Conservation (phyloP, 208 protist genomes). For the Leishmania tropica region DNA sequence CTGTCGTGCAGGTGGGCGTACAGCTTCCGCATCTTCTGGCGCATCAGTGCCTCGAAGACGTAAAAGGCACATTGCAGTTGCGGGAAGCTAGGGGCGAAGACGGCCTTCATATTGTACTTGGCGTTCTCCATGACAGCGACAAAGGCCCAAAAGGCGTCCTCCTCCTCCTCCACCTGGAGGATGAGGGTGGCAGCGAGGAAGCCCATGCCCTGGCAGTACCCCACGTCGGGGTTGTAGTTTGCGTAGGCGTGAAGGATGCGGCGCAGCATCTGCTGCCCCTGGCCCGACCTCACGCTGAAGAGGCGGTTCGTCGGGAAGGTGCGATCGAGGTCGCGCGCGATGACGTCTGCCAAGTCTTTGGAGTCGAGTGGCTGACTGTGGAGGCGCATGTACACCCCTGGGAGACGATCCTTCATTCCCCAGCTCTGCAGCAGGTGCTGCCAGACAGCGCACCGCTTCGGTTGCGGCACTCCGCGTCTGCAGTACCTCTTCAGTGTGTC, state of each 20-base stretch:
- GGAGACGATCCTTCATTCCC: constrained; percentile 16
- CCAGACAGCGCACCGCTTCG: constrained; percentile 62
- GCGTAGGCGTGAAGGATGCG: constrained; percentile 83
- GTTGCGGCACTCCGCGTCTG: constrained; percentile 76
- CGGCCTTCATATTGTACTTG: constrained; percentile 56
- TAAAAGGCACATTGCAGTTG: constrained; percentile 66
- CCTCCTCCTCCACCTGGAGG: constrained; percentile 80
- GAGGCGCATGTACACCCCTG: constrained; percentile 36
- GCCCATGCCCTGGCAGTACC: constrained; percentile 93
- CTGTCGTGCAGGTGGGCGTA: constrained; percentile 38
- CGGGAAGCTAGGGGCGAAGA: constrained; percentile 82
- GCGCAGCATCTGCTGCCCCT: constrained; percentile 68
- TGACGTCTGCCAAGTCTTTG: constrained; percentile 49
- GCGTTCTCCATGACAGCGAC: constrained; percentile 78
- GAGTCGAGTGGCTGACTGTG: constrained; percentile 33
- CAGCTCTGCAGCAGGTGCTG: constrained; percentile 60
- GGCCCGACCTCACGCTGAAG: constrained; percentile 43
- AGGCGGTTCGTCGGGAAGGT: constrained; percentile 87
- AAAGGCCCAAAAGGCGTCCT: constrained; percentile 87
- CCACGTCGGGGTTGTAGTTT: constrained; percentile 65
- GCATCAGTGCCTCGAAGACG: constrained; percentile 71
- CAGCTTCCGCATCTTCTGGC: constrained; percentile 41
- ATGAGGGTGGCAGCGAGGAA: constrained; percentile 89
- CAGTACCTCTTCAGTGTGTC: constrained; percentile 58
- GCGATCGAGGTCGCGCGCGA: constrained; percentile 83